Conservation (phyloP, 192 early-diverging fungal genomes). For the Coemansia sp. region DNA sequence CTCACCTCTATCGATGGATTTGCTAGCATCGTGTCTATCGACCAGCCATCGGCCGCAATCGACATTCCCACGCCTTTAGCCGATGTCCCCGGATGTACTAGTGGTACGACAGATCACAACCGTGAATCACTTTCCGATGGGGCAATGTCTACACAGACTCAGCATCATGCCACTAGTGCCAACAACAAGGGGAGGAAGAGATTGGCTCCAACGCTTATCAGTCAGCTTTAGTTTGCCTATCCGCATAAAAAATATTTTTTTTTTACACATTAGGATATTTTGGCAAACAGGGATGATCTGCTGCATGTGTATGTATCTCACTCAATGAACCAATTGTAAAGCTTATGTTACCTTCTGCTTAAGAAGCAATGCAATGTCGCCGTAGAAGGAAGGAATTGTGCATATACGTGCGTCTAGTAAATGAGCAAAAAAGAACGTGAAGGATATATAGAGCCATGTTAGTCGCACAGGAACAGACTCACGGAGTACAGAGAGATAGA, state of each 20-base stretch:
- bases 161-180: neutral
- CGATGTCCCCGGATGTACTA: neutral
- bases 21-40: conserved; percentile 75
- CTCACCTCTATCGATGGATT: conserved; percentile 86
- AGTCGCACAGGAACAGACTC: neutral
- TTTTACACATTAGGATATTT: conserved; percentile 7
- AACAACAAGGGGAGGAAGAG: conserved; percentile 34
- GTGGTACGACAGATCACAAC: neutral
- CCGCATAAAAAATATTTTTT: neutral
- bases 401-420: neutral
- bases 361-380: neutral
- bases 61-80: conserved; percentile 9
- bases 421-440: neutral
- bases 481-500: neutral
- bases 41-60: conserved; percentile 45
- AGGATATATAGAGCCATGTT: neutral
- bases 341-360: conserved; percentile 1
- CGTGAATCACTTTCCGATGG: conserved; percentile 2
- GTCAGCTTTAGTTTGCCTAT: conserved; percentile 22
- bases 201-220: conserved; percentile 45
- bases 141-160: neutral
- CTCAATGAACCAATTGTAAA: neutral
- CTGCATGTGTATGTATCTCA: conserved; percentile 11
- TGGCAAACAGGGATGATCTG: neutral
- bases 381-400: neutral